Conservation (phyloP, 2,329 filamentous ascomycete species). For the Penicillium sp. region DNA sequence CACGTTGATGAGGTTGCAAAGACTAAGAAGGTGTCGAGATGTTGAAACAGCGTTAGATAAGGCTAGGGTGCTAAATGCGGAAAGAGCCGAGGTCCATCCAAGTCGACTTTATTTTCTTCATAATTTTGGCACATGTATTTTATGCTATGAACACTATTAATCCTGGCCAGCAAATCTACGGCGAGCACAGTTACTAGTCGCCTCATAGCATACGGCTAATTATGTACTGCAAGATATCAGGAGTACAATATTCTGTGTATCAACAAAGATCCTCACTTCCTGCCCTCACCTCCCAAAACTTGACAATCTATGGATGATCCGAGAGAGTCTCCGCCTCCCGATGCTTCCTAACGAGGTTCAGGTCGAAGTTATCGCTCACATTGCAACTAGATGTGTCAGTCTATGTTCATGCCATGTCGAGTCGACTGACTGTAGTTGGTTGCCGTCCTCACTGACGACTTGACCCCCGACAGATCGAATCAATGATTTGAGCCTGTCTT, state of each 20-base stretch:
- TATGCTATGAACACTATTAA: neutral
- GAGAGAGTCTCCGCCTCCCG: slow-evolving; percentile 12
- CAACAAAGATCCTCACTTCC: neutral
- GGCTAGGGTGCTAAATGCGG: slow-evolving; percentile 1
- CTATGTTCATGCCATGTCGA: neutral
- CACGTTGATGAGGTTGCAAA: neutral
- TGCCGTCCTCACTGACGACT: slow-evolving; percentile 5
- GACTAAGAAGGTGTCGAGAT: neutral
- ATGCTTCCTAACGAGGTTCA: slow-evolving; percentile 16
- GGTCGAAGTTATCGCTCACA: slow-evolving; percentile 12
- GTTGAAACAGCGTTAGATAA: neutral
- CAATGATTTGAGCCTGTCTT: slow-evolving; percentile 9
- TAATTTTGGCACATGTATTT: neutral
- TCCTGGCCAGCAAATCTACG: slow-evolving; percentile 5
- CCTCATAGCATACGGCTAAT: slow-evolving; percentile 3
- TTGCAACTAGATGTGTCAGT: slow-evolving; percentile 5
- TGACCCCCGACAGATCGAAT: slow-evolving; percentile 13
- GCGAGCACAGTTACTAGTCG: neutral
- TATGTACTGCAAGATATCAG: neutral
- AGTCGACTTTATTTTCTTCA: neutral
- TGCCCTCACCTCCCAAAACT: neutral
- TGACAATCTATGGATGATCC: slow-evolving; percentile 11
- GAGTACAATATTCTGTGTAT: neutral
- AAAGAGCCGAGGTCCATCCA: slow-evolving; percentile 15
- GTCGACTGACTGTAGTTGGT: slow-evolving; percentile 11